A percentile compares a stretch with the other conserved stretches of the same genome.
Conservation (phyloP, 371 early-diverging fungal genomes). For the Rhizomucor pusillus region DNA sequence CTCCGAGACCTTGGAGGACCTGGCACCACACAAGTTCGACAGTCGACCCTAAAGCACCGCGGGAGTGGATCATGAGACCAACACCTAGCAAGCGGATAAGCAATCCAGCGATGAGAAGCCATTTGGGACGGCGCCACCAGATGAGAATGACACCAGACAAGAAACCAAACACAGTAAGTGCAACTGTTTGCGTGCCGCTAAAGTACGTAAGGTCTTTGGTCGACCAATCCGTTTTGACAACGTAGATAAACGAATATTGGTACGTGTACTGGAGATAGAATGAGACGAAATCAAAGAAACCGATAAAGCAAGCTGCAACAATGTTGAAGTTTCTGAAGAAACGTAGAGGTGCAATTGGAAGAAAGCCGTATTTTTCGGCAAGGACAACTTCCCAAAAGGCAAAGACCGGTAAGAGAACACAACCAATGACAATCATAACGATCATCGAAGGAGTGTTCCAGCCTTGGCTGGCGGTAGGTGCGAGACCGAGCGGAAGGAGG, state of each 20-base stretch:
- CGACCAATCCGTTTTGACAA: constrained; percentile 15
- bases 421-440: constrained; percentile 18
- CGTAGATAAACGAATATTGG: constrained; percentile 17
- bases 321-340: constrained; percentile 21
- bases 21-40: constrained; percentile 43
- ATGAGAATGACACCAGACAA: constrained; percentile 13
- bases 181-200: constrained; percentile 12
- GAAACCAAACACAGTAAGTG: constrained; percentile 12
- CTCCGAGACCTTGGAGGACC: constrained; percentile 40
- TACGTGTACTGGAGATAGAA: constrained; percentile 19
- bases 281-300: constrained; percentile 20
- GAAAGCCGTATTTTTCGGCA: constrained; percentile 8
- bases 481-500: constrained; percentile 14
- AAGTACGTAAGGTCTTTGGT: constrained; percentile 11
- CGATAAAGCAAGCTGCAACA: constrained; percentile 12
- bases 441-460: constrained; percentile 20
- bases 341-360: constrained; percentile 16
- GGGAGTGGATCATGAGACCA: constrained; percentile 51
- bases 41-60: constrained; percentile 31
- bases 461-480: constrained; percentile 11
- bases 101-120: constrained; percentile 25
- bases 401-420: constrained; percentile 11
- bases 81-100: constrained; percentile 32
- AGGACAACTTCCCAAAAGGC: constrained; percentile 10
- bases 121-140: constrained; percentile 13